Evolutionary conservation across 1,284 basidiomycete species (phyloP).

Genomic region (Ceratobasidium sp.): DNA sequence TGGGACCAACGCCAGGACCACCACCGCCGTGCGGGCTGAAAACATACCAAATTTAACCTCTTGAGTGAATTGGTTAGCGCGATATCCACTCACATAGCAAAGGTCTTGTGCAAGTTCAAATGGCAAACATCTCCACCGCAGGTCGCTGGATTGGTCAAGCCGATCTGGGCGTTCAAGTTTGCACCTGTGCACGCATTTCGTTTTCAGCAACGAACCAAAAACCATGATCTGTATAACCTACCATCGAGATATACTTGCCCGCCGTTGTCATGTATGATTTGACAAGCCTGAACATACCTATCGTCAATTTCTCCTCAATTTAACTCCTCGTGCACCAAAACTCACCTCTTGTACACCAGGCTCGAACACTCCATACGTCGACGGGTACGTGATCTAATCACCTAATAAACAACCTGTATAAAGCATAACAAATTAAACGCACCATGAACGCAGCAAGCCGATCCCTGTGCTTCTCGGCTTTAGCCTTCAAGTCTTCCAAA

Average conservation of each 20-base stretch:
- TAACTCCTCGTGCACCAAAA: conserved; percentile 9
- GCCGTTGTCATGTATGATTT: conserved; percentile 94
- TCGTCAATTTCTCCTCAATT: conserved; percentile 25
- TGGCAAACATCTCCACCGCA: conserved; percentile 99
- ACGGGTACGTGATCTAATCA: conserved; percentile 88
- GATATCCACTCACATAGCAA: conserved; percentile 76
- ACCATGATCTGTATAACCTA: conserved; percentile 50
- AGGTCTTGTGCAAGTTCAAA: conserved; percentile 97
- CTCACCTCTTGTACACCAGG: conserved; percentile 84
- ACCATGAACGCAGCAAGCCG: conserved; percentile 98
- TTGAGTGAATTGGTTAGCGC: conserved; percentile 46
- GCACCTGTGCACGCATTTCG: conserved; percentile 66
- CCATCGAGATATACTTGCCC: conserved; percentile 99
- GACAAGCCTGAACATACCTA: conserved; percentile 73
- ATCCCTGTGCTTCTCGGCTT: conserved; percentile 93
- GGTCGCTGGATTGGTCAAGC: conserved; percentile 93
- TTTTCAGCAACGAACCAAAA: not conserved
- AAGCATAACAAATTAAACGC: conserved; percentile 56
- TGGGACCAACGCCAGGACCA: conserved; percentile 95
- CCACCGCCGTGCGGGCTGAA: conserved; percentile 94
- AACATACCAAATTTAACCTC: not conserved
- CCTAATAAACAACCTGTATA: not conserved
- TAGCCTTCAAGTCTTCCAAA: conserved; percentile 84
- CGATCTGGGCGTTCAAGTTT: conserved; percentile 96
- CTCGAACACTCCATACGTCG: conserved; percentile 98